Evolutionary conservation across 2,329 filamentous ascomycete species (phyloP).

Genomic region (Cryphonectria nitschkei): DNA sequence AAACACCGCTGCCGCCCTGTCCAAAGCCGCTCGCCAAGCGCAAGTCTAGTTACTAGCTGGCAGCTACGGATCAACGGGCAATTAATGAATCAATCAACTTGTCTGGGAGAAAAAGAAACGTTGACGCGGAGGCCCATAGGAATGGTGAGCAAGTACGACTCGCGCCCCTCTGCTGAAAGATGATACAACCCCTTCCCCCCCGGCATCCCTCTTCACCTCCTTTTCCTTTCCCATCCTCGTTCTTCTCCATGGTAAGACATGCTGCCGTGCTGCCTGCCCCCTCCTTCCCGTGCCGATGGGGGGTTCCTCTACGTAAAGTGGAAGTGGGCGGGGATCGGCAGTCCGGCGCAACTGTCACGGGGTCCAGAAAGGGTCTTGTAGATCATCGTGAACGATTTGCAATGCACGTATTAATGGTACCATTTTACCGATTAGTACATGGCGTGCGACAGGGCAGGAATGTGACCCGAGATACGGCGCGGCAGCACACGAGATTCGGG

Average conservation of each 20-base stretch:
- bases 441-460: neutral
- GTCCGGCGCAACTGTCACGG: neutral
- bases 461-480: neutral
- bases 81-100: neutral
- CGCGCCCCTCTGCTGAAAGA: neutral
- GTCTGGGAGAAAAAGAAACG: neutral
- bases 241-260: neutral
- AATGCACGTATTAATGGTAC: slow-evolving; percentile 4
- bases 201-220: too few species aligned
- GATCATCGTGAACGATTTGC: neutral
- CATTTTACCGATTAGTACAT: neutral
- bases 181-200: neutral
- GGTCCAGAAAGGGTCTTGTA: neutral
- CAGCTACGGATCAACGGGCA: neutral
- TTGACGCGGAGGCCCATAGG: too few species aligned
- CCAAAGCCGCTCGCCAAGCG: neutral
- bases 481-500: slow-evolving; percentile 13
- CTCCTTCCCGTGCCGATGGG: too few species aligned
- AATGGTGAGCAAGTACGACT: neutral
- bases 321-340: neutral
- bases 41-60: neutral
- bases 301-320: neutral
- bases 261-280: neutral
- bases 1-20: neutral
- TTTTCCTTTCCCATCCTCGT: neutral